phyloP scores from a whole-genome alignment of 1,284 basidiomycete genomes.

The Malassezia restricta region DNA sequence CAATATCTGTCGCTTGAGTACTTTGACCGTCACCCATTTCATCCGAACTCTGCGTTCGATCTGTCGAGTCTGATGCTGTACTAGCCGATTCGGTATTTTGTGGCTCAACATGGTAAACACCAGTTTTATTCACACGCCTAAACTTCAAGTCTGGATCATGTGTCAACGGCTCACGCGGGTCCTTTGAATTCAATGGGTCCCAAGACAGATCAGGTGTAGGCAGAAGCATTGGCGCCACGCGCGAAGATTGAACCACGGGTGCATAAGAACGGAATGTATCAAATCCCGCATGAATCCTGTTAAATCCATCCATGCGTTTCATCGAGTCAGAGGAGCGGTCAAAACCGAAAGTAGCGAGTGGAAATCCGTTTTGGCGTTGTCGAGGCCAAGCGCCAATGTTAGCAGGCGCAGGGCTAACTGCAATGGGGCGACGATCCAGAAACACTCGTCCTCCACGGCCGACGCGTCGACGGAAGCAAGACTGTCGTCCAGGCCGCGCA shows the following conservation, averaged over 20 bases:
- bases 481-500: slow-evolving; percentile 33
- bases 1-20: slow-evolving; percentile 32
- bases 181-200: not conserved
- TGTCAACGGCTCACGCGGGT: slow-evolving; percentile 1
- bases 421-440: slow-evolving; percentile 36
- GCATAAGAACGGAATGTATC: slow-evolving; percentile 3
- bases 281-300: not conserved
- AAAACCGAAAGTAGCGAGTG: not conserved
- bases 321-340: not conserved
- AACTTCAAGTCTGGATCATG: slow-evolving; percentile 1
- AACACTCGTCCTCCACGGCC: slow-evolving; percentile 43
- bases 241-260: slow-evolving; percentile 7
- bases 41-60: slow-evolving; percentile 22
- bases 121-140: not conserved
- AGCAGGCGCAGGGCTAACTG: slow-evolving; percentile 37
- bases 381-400: slow-evolving; percentile 37
- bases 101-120: not conserved
- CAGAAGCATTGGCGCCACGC: slow-evolving; percentile 6
- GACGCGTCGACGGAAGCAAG: slow-evolving; percentile 41
- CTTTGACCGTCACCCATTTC: slow-evolving; percentile 24
- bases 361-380: slow-evolving; percentile 1
- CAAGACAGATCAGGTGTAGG: slow-evolving; percentile 10
- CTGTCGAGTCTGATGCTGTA: slow-evolving; percentile 31
- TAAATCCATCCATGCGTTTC: not conserved
- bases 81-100: slow-evolving; percentile 27